Evolutionary conservation across 2,329 filamentous ascomycete genomes (phyloP).

Genomic region (Apiospora aurea): DNA sequence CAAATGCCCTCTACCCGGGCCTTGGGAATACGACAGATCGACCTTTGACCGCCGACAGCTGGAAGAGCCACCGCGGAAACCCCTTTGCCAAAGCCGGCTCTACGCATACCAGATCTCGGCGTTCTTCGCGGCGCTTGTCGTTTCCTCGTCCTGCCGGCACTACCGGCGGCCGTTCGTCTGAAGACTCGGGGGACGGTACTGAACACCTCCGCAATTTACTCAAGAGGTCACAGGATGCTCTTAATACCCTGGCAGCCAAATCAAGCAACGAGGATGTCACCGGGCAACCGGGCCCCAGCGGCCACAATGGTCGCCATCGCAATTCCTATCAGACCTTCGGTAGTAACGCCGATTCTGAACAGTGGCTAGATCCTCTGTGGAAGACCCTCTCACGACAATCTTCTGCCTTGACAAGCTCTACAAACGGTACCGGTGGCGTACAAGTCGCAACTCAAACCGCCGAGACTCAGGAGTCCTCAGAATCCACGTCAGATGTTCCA

Average conservation of each 20-base stretch:
- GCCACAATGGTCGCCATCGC: background rate
- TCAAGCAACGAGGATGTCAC: background rate
- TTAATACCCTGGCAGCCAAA: background rate
- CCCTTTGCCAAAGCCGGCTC: conserved; percentile 3
- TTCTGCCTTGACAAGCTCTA: background rate
- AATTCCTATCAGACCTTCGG: background rate
- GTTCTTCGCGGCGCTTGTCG: background rate
- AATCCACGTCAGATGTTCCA: background rate
- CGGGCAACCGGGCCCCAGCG: background rate
- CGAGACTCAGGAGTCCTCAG: background rate
- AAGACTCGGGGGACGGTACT: background rate
- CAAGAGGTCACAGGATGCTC: background rate
- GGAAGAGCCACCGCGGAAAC: conserved; percentile 15
- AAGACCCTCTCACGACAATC: background rate
- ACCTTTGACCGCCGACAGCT: conserved; percentile 18
- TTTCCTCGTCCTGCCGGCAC: background rate
- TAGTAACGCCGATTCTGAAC: background rate
- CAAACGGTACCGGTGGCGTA: background rate
- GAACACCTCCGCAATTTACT: background rate
- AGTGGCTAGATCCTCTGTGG: background rate
- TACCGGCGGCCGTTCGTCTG: background rate
- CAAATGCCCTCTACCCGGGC: conserved; percentile 27
- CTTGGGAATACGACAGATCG: conserved; percentile 22
- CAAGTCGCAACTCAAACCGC: background rate
- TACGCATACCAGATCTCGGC: background rate